A percentile compares a stretch with the other conserved stretches of the same genome.
phyloP scores from a whole-genome alignment of 2,329 filamentous ascomycete species.

The Hysterium pulicare region DNA sequence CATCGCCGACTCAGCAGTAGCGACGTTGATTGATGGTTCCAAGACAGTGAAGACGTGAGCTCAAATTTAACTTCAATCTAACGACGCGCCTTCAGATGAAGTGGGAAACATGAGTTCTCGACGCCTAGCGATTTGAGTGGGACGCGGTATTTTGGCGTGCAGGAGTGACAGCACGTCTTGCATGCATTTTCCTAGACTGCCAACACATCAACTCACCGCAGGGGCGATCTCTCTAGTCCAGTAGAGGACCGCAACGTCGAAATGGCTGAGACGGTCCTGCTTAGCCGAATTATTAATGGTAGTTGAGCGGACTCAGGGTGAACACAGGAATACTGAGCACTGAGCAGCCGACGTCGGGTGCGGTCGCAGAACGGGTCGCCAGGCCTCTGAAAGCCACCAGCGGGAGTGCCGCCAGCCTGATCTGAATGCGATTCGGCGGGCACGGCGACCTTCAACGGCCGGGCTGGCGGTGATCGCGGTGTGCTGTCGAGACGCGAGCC shows the following conservation, averaged over 20 bases:
- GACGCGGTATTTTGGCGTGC: conserved; percentile 25
- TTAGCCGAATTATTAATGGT: conserved; percentile 15
- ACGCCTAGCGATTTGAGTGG: conserved; percentile 14
- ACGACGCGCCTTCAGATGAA: conserved; percentile 25
- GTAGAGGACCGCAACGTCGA: conserved; percentile 19
- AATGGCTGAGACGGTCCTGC: conserved; percentile 10
- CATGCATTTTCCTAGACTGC: conserved; percentile 24
- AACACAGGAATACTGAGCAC: neutral
- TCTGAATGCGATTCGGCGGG: neutral
- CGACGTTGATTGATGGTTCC: neutral
- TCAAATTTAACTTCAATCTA: conserved; percentile 19
- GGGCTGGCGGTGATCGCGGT: neutral
- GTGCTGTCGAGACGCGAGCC: neutral
- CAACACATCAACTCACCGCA: conserved; percentile 27
- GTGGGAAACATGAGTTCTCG: conserved; percentile 26
- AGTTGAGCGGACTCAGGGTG: neutral
- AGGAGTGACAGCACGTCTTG: conserved; percentile 22
- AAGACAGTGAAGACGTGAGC: conserved; percentile 1
- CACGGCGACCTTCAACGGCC: neutral
- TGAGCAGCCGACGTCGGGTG: conserved; percentile 5
- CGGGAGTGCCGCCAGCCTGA: conserved; percentile 12
- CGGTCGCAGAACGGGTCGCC: conserved; percentile 21
- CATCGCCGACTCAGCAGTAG: neutral
- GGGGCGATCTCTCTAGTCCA: conserved; percentile 17
- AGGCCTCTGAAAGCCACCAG: conserved; percentile 7